Conservation (phyloP, 257 asterid species). For the Verbena officinalis region DNA sequence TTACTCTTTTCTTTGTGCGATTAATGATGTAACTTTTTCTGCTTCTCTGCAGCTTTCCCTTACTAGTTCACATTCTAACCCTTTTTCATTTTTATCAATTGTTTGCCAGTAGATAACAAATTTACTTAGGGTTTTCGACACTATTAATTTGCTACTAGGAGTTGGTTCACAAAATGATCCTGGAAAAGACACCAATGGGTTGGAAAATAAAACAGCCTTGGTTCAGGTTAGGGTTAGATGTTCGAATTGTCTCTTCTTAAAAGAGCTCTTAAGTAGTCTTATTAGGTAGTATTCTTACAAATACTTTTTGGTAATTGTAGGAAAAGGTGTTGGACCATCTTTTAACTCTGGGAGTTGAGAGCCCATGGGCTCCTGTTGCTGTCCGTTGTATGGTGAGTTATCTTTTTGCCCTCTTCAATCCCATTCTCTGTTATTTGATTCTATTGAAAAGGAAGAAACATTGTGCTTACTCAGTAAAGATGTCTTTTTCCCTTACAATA, state of each 20-base stretch:
- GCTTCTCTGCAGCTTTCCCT: constrained; percentile 13
- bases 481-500: background rate
- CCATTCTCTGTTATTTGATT: background rate
- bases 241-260: background rate
- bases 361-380: constrained; percentile 96
- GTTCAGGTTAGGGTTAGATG: constrained; percentile 66
- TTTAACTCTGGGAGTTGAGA: constrained; percentile 91
- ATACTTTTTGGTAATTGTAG: constrained; percentile 46
- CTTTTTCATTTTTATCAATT: constrained; percentile 32
- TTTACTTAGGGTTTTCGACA: constrained; percentile 84
- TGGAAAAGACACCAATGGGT: constrained; percentile 60
- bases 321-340: constrained; percentile 83
- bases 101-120: constrained; percentile 89
- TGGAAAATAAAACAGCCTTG: constrained; percentile 75
- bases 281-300: background rate
- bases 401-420: background rate
- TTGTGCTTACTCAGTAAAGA: background rate
- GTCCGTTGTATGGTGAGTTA: constrained; percentile 81
- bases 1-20: too few species aligned
- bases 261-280: background rate
- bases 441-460: background rate
- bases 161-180: constrained; percentile 75
- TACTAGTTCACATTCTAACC: constrained; percentile 34
- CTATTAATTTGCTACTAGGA: constrained; percentile 69
- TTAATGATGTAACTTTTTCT: too few species aligned